A percentile compares a stretch with the other conserved stretches of the same genome.
phyloP scores from a whole-genome alignment of 2,329 filamentous ascomycete species.

The Ceratocystis lukuohia region DNA sequence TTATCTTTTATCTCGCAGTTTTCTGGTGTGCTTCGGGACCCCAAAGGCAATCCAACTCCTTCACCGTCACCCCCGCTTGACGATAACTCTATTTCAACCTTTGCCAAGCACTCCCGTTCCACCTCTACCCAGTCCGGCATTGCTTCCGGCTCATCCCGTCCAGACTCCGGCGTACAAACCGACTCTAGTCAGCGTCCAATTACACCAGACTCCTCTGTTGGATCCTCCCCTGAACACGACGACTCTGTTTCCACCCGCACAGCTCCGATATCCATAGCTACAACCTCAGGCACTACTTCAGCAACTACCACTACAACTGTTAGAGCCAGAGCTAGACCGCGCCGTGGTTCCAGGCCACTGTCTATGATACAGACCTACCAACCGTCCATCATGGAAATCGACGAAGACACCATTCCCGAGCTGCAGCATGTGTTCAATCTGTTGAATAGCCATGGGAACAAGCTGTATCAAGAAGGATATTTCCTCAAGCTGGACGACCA shows the following conservation, averaged over 20 bases:
- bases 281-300: slow-evolving; percentile 1
- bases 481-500: slow-evolving; percentile 94
- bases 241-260: slow-evolving; percentile 21
- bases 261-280: slow-evolving; percentile 26
- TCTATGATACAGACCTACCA: slow-evolving; percentile 81
- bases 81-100: slow-evolving; percentile 20
- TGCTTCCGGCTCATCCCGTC: slow-evolving; percentile 6
- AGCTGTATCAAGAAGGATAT: slow-evolving; percentile 95
- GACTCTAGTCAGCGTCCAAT: slow-evolving; percentile 13
- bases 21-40: slow-evolving; percentile 36
- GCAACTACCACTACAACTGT: slow-evolving; percentile 21
- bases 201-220: slow-evolving; percentile 13
- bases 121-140: slow-evolving; percentile 5
- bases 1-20: slow-evolving; percentile 80
- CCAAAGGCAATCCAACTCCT: slow-evolving; percentile 33
- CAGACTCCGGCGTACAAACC: slow-evolving; percentile 3
- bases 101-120: slow-evolving; percentile 20
- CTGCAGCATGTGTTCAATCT: slow-evolving; percentile 87
- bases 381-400: slow-evolving; percentile 73
- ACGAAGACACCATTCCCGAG: slow-evolving; percentile 77
- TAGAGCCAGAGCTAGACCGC: slow-evolving; percentile 28
- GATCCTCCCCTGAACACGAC: slow-evolving; percentile 2
- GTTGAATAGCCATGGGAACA: slow-evolving; percentile 89
- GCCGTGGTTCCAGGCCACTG: slow-evolving; percentile 53
- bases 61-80: slow-evolving; percentile 33